Percentiles rank a stretch among this genome's conserved stretches.
phyloP scores from a whole-genome alignment of 2,329 filamentous ascomycete genomes.

The Cordyceps cateniannulata region DNA sequence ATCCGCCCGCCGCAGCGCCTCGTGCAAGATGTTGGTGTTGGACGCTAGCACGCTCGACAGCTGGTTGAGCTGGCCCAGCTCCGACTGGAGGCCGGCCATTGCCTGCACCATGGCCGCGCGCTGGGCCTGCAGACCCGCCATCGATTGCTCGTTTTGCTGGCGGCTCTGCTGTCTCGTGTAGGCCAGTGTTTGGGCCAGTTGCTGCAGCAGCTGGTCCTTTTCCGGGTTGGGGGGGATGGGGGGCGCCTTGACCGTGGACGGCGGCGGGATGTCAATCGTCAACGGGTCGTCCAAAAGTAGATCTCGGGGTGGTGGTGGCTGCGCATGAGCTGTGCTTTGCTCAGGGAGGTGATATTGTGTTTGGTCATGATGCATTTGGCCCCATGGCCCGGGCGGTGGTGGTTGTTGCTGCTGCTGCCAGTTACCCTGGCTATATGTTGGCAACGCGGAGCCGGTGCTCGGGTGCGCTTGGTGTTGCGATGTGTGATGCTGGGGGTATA shows the following conservation, averaged over 20 bases:
- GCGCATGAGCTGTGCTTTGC: slow-evolving; percentile 18
- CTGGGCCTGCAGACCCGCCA: slow-evolving; percentile 73
- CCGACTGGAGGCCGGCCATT: slow-evolving; percentile 62
- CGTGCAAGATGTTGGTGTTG: slow-evolving; percentile 73
- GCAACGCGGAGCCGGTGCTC: slow-evolving; percentile 11
- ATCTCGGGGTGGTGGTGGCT: slow-evolving; percentile 37
- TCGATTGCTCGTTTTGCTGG: slow-evolving; percentile 64
- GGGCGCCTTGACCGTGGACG: slow-evolving; percentile 57
- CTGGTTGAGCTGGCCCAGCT: slow-evolving; percentile 64
- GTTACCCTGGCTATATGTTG: slow-evolving; percentile 20
- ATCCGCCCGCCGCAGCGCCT: slow-evolving; percentile 73
- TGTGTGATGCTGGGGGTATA: not conserved
- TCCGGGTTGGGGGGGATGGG: slow-evolving; percentile 94
- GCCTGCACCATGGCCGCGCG: slow-evolving; percentile 68
- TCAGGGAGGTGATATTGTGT: slow-evolving; percentile 24
- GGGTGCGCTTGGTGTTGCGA: not conserved
- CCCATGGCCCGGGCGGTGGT: slow-evolving; percentile 20
- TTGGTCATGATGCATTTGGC: slow-evolving; percentile 17
- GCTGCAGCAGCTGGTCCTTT: slow-evolving; percentile 77
- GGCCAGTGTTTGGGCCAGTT: slow-evolving; percentile 65
- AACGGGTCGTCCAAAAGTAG: slow-evolving; percentile 51
- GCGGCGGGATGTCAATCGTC: slow-evolving; percentile 41
- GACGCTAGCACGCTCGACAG: slow-evolving; percentile 64
- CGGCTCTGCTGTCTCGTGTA: slow-evolving; percentile 63
- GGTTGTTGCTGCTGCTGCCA: slow-evolving; percentile 15